Evolutionary conservation across 345 rosid species (phyloP), one percentile per base, ranked within the genome.

Genomic region (Odontarrhena argentea): DNA sequence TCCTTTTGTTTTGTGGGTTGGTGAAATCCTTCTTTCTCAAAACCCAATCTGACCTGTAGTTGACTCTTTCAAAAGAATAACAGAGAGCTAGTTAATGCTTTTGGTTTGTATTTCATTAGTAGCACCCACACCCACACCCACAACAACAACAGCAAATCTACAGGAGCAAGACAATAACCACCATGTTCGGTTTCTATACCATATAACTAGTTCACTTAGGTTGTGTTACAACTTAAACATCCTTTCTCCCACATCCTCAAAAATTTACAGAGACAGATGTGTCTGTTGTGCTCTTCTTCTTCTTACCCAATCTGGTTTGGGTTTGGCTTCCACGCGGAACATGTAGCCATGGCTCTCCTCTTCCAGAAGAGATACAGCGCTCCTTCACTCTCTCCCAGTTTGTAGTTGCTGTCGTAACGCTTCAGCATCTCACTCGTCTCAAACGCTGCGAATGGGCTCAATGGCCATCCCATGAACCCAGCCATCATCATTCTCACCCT

Each of bases 321-420:
- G 54, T 70, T 72, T 82, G 85, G 86, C 71, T 80, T 77, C 96
- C 96, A 87, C 4, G 89, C 84, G 0, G 94, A 87, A 71, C 78
- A 78, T 22, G 91, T 85, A 18, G 85, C 80, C 96, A 89, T 87
- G 1, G 77, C 69, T 73, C 89, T 87, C 57, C 80, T 81, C 74
- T 63, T 70, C 96, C 96, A 89, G 28, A 81, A 71, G 3, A 89
- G 91, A 65, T 76, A 89, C 5, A 85, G 76, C 1, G 83, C 91
- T 14, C 84, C 86, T 47, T 81, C 79, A 66, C 73, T 68, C 63
- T 78, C 89, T 59, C 55, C 80, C 9, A 85, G 63, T 59, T 77
- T 71, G 60, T 83, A 89, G 65, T 82, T 82, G 50, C 47, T 73
- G 68, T 81, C 62, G 46, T 77, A 87, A 34, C 70, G 80, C 60